Evolutionary conservation across 257 asterid genomes (phyloP), one percentile per base, ranked within the genome.

Genomic region (Handroanthus guayacan): DNA sequence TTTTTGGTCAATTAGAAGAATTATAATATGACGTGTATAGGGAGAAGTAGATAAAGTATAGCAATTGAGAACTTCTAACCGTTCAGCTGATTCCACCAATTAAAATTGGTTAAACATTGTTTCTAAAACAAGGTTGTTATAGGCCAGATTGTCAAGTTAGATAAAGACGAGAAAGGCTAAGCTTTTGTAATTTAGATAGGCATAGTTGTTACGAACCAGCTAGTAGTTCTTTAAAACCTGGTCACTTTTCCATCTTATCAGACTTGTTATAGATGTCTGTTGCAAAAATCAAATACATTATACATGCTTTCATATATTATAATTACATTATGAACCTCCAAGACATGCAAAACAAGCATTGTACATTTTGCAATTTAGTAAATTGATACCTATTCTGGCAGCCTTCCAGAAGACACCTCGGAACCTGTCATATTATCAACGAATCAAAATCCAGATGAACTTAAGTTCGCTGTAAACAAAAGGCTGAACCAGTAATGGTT

Each of bases 331-430:
- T 57, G 80, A 76, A 73, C 18, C 71, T 63, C 39, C 41, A 51
- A 67, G 11, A 13, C 60, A 9, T 62, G 20, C 50, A 39, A 71
- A 11, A 79, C 31, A 66, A 39, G 38, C 12, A 62, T 56, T 62
- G 67, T 73, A 58, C 57, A 81, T 16, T 9, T 45, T 16, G 51
- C 45, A 82, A 74, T 54, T 18, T 45, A 73, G 65, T 41, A 54
- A 69, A 73, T 14, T 34, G n/a, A 25, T 84, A 86, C 90, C 90
- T 81, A 86, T 86, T 83, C 90, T 81, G 69, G 90, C 86, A 81
- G 90, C 90, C 78, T 86, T 86, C 90, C 90, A 86, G 87, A 86
- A 86, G 76, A 83, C 89, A 66, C 87, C 87, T 75, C 84, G 87
- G 77, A 86, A 86, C 84, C 90, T 86, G 90, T 69, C 81, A 83